A percentile compares a stretch with the other conserved stretches of the same genome.
These are phyloP conservation scores for Fomitiporia mediterranea DNA, from an alignment of 1,284 basidiomycete species.

Conservation along the genomic window DNA sequence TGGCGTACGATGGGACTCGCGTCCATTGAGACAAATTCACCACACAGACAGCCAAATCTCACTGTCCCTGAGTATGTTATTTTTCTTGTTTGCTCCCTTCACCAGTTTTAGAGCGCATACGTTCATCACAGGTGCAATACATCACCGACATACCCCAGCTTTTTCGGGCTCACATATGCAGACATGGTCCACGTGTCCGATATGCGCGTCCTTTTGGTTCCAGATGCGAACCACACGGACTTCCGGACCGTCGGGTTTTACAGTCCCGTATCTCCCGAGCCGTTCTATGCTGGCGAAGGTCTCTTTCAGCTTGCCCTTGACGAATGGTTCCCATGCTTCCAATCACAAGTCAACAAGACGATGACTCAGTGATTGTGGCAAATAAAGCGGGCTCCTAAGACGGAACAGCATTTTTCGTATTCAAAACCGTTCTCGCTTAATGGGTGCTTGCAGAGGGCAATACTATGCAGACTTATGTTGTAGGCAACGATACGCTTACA, in stretches of 20 bases:
- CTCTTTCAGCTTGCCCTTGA: conserved; percentile 44
- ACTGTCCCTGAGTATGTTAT: conserved; percentile 36
- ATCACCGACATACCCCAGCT: conserved; percentile 31
- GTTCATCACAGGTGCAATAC: conserved; percentile 37
- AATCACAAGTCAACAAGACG: neutral
- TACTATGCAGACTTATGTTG: too few species aligned
- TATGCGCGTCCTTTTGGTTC: conserved; percentile 42
- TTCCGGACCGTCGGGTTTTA: conserved; percentile 48
- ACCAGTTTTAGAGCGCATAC: too few species aligned
- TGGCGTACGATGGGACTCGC: conserved; percentile 51
- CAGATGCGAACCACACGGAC: conserved; percentile 43
- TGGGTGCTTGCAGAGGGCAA: too few species aligned
- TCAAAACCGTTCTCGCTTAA: too few species aligned
- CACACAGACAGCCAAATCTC: conserved; percentile 36
- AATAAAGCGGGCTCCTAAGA: too few species aligned
- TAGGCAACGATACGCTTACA: too few species aligned
- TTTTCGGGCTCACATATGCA: conserved; percentile 44
- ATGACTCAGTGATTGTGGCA: too few species aligned
- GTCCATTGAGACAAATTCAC: conserved; percentile 44
- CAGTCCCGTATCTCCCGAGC: conserved; percentile 41
- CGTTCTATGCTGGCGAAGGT: conserved; percentile 42
- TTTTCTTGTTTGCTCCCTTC: neutral
- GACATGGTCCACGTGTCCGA: conserved; percentile 47
- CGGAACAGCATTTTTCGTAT: too few species aligned
- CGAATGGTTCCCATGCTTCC: conserved; percentile 45